Evolutionary conservation across 805 yeast species (phyloP).

Genomic region (Candida adriatica): DNA sequence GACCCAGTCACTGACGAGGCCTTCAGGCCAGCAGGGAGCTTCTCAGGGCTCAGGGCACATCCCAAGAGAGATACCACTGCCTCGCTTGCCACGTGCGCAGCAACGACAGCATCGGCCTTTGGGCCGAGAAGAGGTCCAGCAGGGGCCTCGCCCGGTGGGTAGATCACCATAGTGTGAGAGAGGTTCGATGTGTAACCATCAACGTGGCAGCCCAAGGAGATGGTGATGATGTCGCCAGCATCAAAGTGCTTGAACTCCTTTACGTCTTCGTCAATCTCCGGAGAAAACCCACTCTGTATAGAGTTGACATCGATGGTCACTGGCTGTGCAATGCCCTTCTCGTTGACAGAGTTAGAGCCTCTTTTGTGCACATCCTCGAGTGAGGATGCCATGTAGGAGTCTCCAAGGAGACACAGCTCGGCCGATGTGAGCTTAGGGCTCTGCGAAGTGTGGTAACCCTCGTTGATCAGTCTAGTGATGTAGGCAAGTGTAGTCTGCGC

Average conservation of each 20-base stretch:
- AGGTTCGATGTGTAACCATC: conserved; percentile 91
- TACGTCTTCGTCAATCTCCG: conserved; percentile 65
- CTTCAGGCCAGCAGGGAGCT: conserved; percentile 50
- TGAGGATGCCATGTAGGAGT: conserved; percentile 60
- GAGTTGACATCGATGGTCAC: conserved; percentile 82
- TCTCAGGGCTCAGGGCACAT: conserved; percentile 67
- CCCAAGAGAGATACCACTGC: conserved; percentile 75
- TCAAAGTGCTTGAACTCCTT: conserved; percentile 34
- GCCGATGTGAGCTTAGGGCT: conserved; percentile 35
- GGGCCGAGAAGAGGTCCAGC: conserved; percentile 77
- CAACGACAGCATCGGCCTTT: conserved; percentile 85
- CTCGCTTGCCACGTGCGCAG: conserved; percentile 84
- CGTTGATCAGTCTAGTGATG: conserved; percentile 59
- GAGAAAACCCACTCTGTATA: conserved; percentile 72
- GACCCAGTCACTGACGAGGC: conserved; percentile 53
- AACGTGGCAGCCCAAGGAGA: conserved; percentile 82
- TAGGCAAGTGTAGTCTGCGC: conserved; percentile 75
- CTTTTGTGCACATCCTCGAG: conserved; percentile 52
- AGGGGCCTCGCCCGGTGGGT: conserved; percentile 60
- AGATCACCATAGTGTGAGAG: conserved; percentile 82
- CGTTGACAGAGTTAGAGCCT: conserved; percentile 49
- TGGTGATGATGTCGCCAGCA: conserved; percentile 82
- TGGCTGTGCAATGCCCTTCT: conserved; percentile 93
- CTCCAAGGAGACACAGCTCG: conserved; percentile 79
- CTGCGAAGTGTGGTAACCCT: conserved; percentile 58